These are phyloP conservation scores for Bipolaris cookei DNA, from an alignment of 2,329 filamentous ascomycete genomes.

Conservation along the genomic window DNA sequence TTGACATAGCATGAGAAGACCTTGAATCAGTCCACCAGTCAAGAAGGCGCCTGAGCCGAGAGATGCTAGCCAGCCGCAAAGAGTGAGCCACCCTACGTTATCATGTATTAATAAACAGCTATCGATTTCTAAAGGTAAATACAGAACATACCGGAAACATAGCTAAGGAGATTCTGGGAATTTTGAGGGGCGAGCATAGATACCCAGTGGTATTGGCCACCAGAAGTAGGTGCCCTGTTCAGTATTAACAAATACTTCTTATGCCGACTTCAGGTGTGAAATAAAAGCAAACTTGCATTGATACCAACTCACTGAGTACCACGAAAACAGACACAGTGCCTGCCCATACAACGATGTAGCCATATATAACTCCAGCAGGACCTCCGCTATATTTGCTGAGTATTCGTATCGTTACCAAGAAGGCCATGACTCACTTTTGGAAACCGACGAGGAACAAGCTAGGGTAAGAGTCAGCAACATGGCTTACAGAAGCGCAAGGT, in stretches of 20 bases:
- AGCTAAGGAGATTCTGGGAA: conserved; percentile 51
- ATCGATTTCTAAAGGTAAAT: not conserved
- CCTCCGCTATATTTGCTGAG: conserved; percentile 30
- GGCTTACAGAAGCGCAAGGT: not conserved
- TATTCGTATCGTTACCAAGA: not conserved
- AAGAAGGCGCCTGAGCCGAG: conserved; percentile 39
- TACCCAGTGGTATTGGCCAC: conserved; percentile 48
- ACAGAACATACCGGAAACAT: conserved; percentile 42
- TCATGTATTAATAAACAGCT: not conserved
- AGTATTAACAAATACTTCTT: not conserved
- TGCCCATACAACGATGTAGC: conserved; percentile 38
- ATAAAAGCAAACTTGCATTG: conserved; percentile 30
- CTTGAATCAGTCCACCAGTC: conserved; percentile 38
- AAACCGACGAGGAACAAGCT: conserved; percentile 28
- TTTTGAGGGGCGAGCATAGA: conserved; percentile 50
- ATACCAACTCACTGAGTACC: conserved; percentile 42
- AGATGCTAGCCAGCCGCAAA: conserved; percentile 50
- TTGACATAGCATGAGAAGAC: conserved; percentile 48
- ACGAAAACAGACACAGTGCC: conserved; percentile 39
- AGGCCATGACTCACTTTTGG: conserved; percentile 25
- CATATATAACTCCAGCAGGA: conserved; percentile 40
- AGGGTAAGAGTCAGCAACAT: conserved; percentile 10
- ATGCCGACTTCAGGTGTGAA: too few species aligned
- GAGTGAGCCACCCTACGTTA: conserved; percentile 50
- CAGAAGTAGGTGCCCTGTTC: conserved; percentile 36